These are phyloP conservation scores for Phylloboletellus chloephorus DNA, from an alignment of 1,284 basidiomycete genomes.

Conservation along the genomic window DNA sequence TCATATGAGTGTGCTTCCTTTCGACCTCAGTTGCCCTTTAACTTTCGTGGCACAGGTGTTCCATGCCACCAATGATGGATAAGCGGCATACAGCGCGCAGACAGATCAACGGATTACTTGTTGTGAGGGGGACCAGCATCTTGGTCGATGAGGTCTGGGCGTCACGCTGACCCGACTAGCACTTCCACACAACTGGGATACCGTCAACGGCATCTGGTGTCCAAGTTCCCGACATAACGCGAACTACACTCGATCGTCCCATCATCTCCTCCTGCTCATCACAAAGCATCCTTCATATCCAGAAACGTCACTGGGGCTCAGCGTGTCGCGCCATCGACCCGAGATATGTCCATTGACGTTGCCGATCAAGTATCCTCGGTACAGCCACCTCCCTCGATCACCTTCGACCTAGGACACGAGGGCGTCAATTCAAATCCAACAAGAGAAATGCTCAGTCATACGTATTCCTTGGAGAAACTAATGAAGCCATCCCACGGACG, in stretches of 20 bases:
- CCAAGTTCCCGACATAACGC: not conserved
- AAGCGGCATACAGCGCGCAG: too few species aligned
- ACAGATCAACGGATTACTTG: too few species aligned
- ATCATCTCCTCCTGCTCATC: constrained; percentile 57
- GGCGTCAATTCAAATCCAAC: constrained; percentile 1
- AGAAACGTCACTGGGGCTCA: constrained; percentile 47
- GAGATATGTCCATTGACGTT: constrained; percentile 56
- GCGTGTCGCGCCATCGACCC: constrained; percentile 71
- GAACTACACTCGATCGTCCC: not conserved
- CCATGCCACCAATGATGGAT: too few species aligned
- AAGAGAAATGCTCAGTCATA: constrained; percentile 34
- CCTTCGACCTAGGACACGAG: constrained; percentile 46
- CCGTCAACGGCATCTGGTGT: not conserved
- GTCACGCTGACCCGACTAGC: too few species aligned
- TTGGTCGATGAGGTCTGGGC: too few species aligned
- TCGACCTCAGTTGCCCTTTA: too few species aligned
- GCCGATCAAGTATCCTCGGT: constrained; percentile 70
- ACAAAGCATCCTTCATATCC: constrained; percentile 76
- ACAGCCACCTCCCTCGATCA: constrained; percentile 71
- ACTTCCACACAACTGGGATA: not conserved
- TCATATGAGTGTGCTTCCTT: too few species aligned
- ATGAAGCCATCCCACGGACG: constrained; percentile 68
- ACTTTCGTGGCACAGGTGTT: too few species aligned
- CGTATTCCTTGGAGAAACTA: constrained; percentile 70
- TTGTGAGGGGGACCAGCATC: too few species aligned